These are phyloP conservation scores for Melanopsichium pennsylvanicum DNA, from an alignment of 1,284 basidiomycete genomes.

Conservation along the genomic window DNA sequence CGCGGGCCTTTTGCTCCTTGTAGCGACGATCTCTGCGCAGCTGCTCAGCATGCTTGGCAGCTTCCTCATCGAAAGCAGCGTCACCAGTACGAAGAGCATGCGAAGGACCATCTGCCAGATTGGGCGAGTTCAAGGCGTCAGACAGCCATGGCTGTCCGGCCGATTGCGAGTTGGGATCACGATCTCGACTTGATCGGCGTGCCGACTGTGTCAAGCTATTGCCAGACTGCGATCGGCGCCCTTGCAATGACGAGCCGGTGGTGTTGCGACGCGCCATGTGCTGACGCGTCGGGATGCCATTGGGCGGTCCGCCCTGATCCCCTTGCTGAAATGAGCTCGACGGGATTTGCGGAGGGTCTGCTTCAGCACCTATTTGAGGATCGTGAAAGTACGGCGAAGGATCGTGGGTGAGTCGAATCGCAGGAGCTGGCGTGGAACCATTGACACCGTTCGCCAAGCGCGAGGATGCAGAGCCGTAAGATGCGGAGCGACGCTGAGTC, in stretches of 20 bases:
- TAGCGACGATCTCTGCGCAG: conserved; percentile 55
- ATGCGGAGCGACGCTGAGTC: conserved; percentile 20
- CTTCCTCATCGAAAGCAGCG: conserved; percentile 62
- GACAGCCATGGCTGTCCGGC: conserved; percentile 20
- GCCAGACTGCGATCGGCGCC: conserved; percentile 28
- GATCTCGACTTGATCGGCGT: conserved; percentile 38
- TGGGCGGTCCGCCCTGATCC: conserved; percentile 11
- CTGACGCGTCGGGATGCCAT: conserved; percentile 28
- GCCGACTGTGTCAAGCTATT: conserved; percentile 23
- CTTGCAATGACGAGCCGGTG: conserved; percentile 45
- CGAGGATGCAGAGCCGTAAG: conserved; percentile 18
- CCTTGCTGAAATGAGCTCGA: neutral
- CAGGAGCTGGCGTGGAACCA: conserved; percentile 12
- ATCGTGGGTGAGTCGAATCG: conserved; percentile 45
- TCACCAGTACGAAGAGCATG: conserved; percentile 56
- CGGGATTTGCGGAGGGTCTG: conserved; percentile 2
- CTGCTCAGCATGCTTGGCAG: conserved; percentile 59
- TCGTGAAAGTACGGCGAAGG: conserved; percentile 33
- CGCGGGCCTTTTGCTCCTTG: conserved; percentile 53
- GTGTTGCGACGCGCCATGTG: conserved; percentile 47
- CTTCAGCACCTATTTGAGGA: conserved; percentile 5
- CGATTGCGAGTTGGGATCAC: conserved; percentile 22
- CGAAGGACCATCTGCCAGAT: conserved; percentile 15
- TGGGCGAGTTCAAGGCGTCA: conserved; percentile 36
- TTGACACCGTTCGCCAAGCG: conserved; percentile 8